phyloP scores from a whole-genome alignment of 192 early-diverging fungal species.

The Gaertneriomyces semiglobifer region DNA sequence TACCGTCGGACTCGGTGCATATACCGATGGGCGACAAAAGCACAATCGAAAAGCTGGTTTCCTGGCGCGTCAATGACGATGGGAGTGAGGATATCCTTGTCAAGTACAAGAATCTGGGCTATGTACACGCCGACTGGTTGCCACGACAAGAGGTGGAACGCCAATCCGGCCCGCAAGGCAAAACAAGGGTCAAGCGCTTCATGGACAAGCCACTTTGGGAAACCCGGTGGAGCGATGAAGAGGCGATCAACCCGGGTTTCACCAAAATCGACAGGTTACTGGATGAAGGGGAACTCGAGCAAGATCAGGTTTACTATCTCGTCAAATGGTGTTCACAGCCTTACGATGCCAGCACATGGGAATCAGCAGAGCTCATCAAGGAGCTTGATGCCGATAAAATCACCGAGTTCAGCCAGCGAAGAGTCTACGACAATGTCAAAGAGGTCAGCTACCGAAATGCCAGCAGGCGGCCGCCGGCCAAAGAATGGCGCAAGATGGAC shows the following conservation, averaged over 20 bases:
- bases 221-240: conserved; percentile 56
- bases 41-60: conserved; percentile 46
- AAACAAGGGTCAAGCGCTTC: conserved; percentile 71
- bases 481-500: conserved; percentile 53
- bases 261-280: conserved; percentile 75
- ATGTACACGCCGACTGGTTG: conserved; percentile 72
- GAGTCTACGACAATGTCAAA: conserved; percentile 56
- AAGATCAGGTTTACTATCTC: conserved; percentile 64
- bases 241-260: conserved; percentile 63
- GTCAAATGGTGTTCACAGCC: conserved; percentile 72
- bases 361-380: conserved; percentile 50
- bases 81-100: conserved; percentile 63
- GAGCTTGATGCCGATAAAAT: conserved; percentile 63
- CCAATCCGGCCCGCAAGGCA: conserved; percentile 52
- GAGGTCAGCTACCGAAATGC: conserved; percentile 30
- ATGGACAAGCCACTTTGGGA: conserved; percentile 60
- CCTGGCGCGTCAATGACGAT: conserved; percentile 29
- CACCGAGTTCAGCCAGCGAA: conserved; percentile 61
- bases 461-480: conserved; percentile 40
- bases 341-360: conserved; percentile 77
- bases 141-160: conserved; percentile 40
- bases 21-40: conserved; percentile 48
- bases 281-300: conserved; percentile 73
- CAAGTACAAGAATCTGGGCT: conserved; percentile 80
- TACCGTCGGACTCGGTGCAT: conserved; percentile 36